A percentile compares a stretch with the other conserved stretches of the same genome.
phyloP scores from a whole-genome alignment of 2,329 filamentous ascomycete genomes.

The Fusarium domesticum region DNA sequence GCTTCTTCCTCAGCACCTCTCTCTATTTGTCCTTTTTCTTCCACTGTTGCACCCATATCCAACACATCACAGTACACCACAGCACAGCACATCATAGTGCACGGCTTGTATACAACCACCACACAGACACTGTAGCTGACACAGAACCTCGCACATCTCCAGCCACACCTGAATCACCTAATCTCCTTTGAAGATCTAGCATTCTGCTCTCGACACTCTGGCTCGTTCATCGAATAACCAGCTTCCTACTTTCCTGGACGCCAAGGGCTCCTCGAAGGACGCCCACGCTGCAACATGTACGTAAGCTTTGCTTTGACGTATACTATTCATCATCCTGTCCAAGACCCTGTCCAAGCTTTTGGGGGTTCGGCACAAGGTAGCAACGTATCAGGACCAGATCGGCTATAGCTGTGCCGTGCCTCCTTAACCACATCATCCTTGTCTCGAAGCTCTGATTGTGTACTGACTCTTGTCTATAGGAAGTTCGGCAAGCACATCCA shows the following conservation, averaged over 20 bases:
- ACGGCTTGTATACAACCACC: conserved; percentile 8
- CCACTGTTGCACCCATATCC: conserved; percentile 18
- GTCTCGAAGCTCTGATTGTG: no score
- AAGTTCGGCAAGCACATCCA: conserved; percentile 99
- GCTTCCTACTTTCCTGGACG: conserved; percentile 14
- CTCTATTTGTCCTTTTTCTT: conserved; percentile 9
- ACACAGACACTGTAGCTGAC: conserved; percentile 21
- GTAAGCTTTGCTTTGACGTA: conserved; percentile 27
- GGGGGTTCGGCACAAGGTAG: conserved; percentile 1
- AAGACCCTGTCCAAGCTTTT: conserved; percentile 3
- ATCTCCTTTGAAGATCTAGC: conserved; percentile 7
- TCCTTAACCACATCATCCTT: no score
- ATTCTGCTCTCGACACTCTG: conserved; percentile 6
- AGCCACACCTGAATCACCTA: conserved; percentile 20
- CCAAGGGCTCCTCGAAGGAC: conserved; percentile 23
- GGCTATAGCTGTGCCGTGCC: conserved; percentile 1
- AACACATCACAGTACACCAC: conserved; percentile 4
- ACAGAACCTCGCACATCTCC: conserved; percentile 21
- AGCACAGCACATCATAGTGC: background rate
- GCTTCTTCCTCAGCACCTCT: conserved; percentile 6
- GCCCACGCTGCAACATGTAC: conserved; percentile 32
- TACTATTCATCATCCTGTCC: conserved; percentile 3
- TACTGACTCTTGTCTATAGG: conserved; percentile 51
- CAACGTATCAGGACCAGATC: background rate
- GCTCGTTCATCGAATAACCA: conserved; percentile 10